Base-by-base conservation (phyloP, 805 yeast genomes). In the Cyberlindnera misumaiensis region DNA sequence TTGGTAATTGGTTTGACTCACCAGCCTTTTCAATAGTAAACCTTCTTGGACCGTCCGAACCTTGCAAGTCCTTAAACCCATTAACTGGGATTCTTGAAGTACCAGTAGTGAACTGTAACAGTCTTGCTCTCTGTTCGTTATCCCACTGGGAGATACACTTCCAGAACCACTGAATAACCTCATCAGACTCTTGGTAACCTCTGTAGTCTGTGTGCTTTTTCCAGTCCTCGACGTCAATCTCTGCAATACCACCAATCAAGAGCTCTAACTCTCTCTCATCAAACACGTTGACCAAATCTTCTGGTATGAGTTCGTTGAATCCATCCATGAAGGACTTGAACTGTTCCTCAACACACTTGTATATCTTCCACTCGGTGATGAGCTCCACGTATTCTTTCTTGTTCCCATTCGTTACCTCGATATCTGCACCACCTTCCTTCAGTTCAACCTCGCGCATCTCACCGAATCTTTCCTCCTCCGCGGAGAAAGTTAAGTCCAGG, bases 81-180 rank as follows among this genome's bases (percentile, higher is more conserved):
- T 90, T 93, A 47, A 93, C 98, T 7, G 99, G 99, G 41, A 93
- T 93, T 68, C 99, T 82, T 16, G 97, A 88, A 4, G 99, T 93
- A 73, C 99, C 99, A 1, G 99, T 93, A 15, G 98, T 90, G 61
- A 93, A 93, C 64, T 93, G 99, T 51, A 93, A 69, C 59, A 93
- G 70, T 63, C 98, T 77, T 3, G 97, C 96, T 62, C 88, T 83
- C 62, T 90, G 97, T 62, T 93, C 98, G 40, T 88, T 76, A 60
- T 93, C 97, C 97, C 97, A 89, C 58, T 81, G 85, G 37, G 80
- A 70, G 51, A 93, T 80, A 65, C 94, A 83, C 63, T 78, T 80
- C 98, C 98, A 93, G 76, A 93, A 93, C 98, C 98, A 93, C 68
- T 90, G 95, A 51, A 93, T 80, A 36, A 88, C 96, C 65, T 88